A percentile compares a stretch with the other conserved stretches of the same genome.
phyloP scores from a whole-genome alignment of 495 filamentous ascomycete species.

The Saxispiralis lemnorum region DNA sequence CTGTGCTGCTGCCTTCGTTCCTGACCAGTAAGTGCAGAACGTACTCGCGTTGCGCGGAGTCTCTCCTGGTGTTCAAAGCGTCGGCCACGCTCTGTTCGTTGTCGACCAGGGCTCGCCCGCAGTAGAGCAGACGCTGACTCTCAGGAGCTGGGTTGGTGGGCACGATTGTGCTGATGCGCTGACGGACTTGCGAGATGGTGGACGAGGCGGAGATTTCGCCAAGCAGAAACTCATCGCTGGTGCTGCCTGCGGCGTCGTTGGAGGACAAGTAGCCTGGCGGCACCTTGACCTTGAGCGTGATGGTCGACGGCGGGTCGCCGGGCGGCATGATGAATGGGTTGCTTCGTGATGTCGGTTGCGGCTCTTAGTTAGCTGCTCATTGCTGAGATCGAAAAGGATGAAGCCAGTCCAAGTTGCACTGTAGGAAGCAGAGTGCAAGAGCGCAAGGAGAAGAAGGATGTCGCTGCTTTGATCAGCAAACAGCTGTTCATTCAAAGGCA shows the following conservation, averaged over 20 bases:
- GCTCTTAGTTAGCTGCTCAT: too few relatives aligned
- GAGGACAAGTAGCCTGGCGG: conserved; percentile 9
- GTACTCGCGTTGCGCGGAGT: conserved; percentile 13
- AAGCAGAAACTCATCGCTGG: conserved; percentile 5
- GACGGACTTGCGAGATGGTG: conserved; percentile 6
- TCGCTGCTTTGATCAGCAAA: too few relatives aligned
- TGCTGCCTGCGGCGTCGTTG: background rate
- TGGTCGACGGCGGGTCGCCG: conserved; percentile 3
- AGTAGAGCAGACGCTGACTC: conserved; percentile 26
- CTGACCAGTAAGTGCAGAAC: conserved; percentile 12
- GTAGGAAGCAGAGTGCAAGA: too few relatives aligned
- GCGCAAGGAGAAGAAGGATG: too few relatives aligned
- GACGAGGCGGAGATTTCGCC: conserved; percentile 3
- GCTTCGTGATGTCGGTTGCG: too few relatives aligned
- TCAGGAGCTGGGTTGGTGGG: conserved; percentile 20
- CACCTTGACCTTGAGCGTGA: conserved; percentile 14
- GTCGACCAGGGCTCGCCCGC: conserved; percentile 22
- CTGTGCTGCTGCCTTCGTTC: conserved; percentile 1
- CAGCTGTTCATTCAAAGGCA: too few relatives aligned
- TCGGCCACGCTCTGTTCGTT: conserved; percentile 22
- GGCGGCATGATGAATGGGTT: conserved; percentile 4
- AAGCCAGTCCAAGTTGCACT: too few relatives aligned
- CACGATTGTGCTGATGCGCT: conserved; percentile 19
- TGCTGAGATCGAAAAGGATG: too few relatives aligned
- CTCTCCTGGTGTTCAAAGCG: conserved; percentile 19